Base-by-base conservation (phyloP, 768 basidiomycete species). In the Suillus ampliporus region DNA sequence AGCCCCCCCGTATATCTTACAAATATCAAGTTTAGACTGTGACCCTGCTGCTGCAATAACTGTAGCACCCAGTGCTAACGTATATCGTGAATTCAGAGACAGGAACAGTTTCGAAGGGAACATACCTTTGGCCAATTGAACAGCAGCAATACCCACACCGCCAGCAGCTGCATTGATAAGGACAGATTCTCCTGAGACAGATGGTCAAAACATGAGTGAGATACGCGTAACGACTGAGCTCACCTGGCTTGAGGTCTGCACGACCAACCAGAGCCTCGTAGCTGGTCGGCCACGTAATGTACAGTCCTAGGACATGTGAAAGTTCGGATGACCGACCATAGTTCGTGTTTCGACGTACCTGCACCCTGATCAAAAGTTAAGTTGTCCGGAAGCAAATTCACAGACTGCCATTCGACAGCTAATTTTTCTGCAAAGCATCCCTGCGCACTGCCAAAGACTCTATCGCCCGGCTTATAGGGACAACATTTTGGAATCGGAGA, bases 111-210 rank as follows among this genome's bases (percentile, higher is more conserved):
- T 21, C 31, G 41, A 6, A 54, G 23, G 31, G 53, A 23, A 65
- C 72, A 41, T 38, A 92, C 94, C 89, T 84, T 97, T 97, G 23
- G 94, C 96, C 59, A 98, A 83, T 72, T 98, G 97, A 19, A 95
- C 88, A 8, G 97, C 96, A 7, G 89, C 88, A 57, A 97, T 88
- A 0, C 96, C 96, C 5, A 99, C 95, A 14, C 95, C 97, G 4
- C 97, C 97, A 1, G 96, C 97, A n/a, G 93, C 92, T 8, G 95
- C 97, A 56, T 94, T 94, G 5, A 99, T 89, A 3, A 99, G 86
- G 4, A 97, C 86, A 86, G 90, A 95, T 78, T 98, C 97, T 23
- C 91, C 92, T 91, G 54, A 9, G 38, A 46, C 53, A 17, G 51
- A 58, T 23, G 28, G 26, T 52, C n/a, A n/a, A 28, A 13, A 21